Percentiles rank a stretch among this genome's conserved stretches.
Evolutionary conservation across 2,329 filamentous ascomycete species (phyloP).

Genomic region (Penicillium sp.): DNA sequence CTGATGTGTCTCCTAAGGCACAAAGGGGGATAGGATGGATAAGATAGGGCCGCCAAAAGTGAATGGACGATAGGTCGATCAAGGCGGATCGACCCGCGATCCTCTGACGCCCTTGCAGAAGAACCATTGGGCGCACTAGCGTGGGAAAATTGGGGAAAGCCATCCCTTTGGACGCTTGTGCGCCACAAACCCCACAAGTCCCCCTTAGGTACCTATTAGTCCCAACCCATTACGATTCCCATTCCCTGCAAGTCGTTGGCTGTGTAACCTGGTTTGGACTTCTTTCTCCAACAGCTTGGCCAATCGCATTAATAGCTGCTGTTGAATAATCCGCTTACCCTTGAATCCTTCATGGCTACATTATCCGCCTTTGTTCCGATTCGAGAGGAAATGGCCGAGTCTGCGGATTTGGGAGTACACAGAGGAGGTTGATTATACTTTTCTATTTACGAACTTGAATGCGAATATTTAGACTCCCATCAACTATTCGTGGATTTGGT

Average conservation of each 20-base stretch:
- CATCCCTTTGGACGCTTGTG: neutral
- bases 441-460: neutral
- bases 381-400: neutral
- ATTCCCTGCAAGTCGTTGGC: neutral
- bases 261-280: neutral
- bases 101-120: slow-evolving; percentile 14
- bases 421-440: neutral
- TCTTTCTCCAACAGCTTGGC: neutral
- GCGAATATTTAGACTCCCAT: neutral
- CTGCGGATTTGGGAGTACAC: neutral
- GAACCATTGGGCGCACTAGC: neutral
- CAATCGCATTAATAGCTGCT: slow-evolving; percentile 5
- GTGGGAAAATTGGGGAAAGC: neutral
- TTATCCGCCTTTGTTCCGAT: neutral
- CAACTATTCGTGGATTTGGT: slow-evolving; percentile 1
- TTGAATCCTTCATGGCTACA: neutral
- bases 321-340: neutral
- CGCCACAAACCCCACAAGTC: slow-evolving; percentile 6
- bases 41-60: too few relatives aligned
- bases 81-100: slow-evolving; percentile 18
- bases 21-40: neutral
- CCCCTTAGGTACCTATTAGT: neutral
- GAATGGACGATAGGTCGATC: slow-evolving; percentile 7
- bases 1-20: neutral
- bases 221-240: neutral